These are phyloP conservation scores for Acacia confusa DNA, from an alignment of 306 rosid species.

Conservation along the genomic window DNA sequence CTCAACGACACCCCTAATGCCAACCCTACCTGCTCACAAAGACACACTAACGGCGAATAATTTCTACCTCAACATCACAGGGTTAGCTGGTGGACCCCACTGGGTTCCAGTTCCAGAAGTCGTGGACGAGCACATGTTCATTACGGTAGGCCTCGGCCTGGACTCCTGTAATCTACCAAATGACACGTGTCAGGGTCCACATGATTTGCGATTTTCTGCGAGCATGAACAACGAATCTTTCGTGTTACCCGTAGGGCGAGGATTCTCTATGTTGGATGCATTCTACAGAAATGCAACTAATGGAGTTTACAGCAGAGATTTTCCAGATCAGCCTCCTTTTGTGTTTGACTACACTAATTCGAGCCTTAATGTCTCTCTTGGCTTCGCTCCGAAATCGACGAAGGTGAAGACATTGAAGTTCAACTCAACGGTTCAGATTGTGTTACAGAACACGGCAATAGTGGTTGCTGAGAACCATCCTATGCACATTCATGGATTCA, in stretches of 20 bases:
- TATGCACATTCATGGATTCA: conserved; percentile 35
- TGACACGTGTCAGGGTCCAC: conserved; percentile 22
- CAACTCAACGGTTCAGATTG: conserved; percentile 56
- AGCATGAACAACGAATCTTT: conserved; percentile 68
- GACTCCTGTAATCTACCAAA: conserved; percentile 26
- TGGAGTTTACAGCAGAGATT: conserved; percentile 50
- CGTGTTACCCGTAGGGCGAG: conserved; percentile 31
- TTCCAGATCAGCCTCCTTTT: conserved; percentile 45
- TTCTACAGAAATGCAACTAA: neutral
- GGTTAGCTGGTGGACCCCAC: conserved; percentile 39
- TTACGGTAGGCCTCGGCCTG: conserved; percentile 33
- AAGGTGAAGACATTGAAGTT: conserved; percentile 48
- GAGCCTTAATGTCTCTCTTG: neutral
- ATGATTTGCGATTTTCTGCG: conserved; percentile 31
- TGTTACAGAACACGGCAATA: conserved; percentile 52
- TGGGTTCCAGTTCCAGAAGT: conserved; percentile 48
- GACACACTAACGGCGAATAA: conserved; percentile 45
- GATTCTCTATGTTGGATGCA: conserved; percentile 52
- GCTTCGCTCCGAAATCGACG: conserved; percentile 43
- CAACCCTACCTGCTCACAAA: conserved; percentile 27
- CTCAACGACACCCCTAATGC: conserved; percentile 31
- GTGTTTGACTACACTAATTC: conserved; percentile 47
- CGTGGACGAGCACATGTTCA: conserved; percentile 52
- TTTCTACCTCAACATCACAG: conserved; percentile 38
- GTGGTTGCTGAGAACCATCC: conserved; percentile 21